Conservation (phyloP, 306 rosid species). For the Morella rubra region DNA sequence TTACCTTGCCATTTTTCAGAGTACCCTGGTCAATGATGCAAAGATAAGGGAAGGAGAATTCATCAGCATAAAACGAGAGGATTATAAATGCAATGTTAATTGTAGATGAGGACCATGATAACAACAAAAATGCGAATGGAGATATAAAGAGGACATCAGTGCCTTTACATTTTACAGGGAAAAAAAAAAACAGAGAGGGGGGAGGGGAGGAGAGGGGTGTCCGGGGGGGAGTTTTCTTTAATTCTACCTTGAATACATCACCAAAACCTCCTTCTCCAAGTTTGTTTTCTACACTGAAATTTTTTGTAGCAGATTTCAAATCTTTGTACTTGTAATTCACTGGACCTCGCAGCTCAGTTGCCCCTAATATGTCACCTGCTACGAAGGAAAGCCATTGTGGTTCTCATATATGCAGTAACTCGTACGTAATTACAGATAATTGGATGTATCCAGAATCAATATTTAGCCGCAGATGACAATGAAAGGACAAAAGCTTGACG, state of each 20-base stretch:
- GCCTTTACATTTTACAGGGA: background rate
- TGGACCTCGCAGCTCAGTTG: constrained; percentile 65
- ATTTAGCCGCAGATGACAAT: background rate
- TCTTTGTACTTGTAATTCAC: constrained; percentile 50
- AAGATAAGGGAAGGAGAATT: background rate
- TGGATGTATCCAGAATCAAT: background rate
- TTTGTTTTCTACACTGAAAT: constrained; percentile 55
- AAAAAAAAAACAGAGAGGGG: too few species aligned
- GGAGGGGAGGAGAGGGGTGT: too few species aligned
- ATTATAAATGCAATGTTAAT: background rate
- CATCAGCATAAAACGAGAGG: background rate
- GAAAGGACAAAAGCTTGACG: background rate
- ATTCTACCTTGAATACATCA: constrained; percentile 61
- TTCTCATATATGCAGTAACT: background rate
- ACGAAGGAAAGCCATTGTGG: background rate
- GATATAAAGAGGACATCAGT: background rate
- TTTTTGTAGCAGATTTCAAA: constrained; percentile 58
- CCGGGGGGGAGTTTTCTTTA: background rate
- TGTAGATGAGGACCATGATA: background rate
- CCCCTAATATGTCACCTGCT: constrained; percentile 61
- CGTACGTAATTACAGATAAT: background rate
- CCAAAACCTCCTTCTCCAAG: constrained; percentile 83
- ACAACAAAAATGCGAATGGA: background rate
- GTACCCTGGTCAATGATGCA: constrained; percentile 49
- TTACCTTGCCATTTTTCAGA: constrained; percentile 57